Base-by-base conservation (phyloP, 2,329 filamentous ascomycete species). In the Niveomyces coronatus region DNA sequence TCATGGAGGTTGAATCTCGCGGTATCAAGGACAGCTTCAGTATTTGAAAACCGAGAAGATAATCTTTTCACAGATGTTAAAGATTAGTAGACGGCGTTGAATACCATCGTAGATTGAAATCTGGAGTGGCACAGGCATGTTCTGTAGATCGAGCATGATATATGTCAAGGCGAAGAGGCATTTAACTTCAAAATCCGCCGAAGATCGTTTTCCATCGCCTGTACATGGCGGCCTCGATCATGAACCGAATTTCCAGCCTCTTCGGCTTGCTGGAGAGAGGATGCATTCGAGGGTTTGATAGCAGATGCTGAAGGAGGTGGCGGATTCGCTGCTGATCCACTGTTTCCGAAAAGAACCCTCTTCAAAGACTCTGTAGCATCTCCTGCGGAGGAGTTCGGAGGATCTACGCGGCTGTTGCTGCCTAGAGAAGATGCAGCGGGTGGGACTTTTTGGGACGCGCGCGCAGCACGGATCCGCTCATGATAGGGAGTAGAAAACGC, bases 401-500 rank as follows among this genome's bases (percentile, higher is more conserved):
- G n/a, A n/a, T n/a, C 14, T 24, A 29, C 17, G 78, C 52, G 33
- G 70, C 70, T 5, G 59, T 51, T 15, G 57, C 51, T 40, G 63
- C 58, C 20, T 53, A 41, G 40, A 16, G 42, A 32, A 30, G 35
- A 26, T 4, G 35, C 43, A 14, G 45, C n/a, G 36, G 39, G 30
- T 47, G 53, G 37, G 51, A 46, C 24, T 56, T 54, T 29, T 39
- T 52, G 9, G 60, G 55, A 14, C 8, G 28, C 33, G 14, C 65
- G 67, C 16, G 68, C 71, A 37, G 74, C 74, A 40, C 66, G 68
- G 42, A 80, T 77, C 30, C 76, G 70, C 43, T 79, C 73, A 5
- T 71, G 62, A 47, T 76, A 80, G 0, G 76, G 74, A 0, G 79
- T 81, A 4, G 81, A 79, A 54, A 85, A 84, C 2, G 80, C 71